phyloP scores from a whole-genome alignment of 495 filamentous ascomycete species.

The Trichoderma gamsii region DNA sequence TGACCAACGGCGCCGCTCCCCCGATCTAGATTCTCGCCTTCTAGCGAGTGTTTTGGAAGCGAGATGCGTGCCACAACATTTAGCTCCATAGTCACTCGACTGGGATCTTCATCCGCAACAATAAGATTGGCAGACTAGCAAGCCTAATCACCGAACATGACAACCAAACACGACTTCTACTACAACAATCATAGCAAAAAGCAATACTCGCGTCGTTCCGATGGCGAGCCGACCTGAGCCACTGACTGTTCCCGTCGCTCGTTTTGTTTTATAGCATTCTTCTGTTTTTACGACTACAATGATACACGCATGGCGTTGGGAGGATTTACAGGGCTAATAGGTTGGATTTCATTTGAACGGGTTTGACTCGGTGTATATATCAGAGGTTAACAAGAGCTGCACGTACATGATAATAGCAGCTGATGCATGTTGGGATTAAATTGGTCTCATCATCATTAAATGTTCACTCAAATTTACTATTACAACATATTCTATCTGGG shows the following conservation, averaged over 20 bases:
- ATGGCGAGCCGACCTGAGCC: background rate
- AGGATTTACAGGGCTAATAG: background rate
- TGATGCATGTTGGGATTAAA: background rate
- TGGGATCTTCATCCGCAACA: background rate
- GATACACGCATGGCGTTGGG: constrained; percentile 13
- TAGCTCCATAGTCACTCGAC: too few species aligned
- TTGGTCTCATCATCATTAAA: background rate
- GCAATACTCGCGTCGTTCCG: background rate
- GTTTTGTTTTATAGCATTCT: background rate
- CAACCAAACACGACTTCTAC: background rate
- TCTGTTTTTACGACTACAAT: background rate
- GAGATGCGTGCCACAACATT: background rate
- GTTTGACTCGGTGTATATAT: background rate
- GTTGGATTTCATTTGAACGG: background rate
- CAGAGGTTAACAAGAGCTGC: background rate
- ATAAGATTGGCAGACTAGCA: background rate
- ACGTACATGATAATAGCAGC: background rate
- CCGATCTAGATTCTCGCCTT: background rate
- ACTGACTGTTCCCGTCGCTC: background rate
- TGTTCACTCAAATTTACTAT: background rate
- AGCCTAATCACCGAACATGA: background rate
- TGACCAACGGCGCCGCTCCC: constrained; percentile 8
- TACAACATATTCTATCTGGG: too few species aligned
- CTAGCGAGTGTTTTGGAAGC: background rate
- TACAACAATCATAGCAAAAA: background rate